Percentiles rank a stretch among this genome's conserved stretches.
phyloP scores from a whole-genome alignment of 371 early-diverging fungal genomes.

The Homolaphlyctis polyrhiza region DNA sequence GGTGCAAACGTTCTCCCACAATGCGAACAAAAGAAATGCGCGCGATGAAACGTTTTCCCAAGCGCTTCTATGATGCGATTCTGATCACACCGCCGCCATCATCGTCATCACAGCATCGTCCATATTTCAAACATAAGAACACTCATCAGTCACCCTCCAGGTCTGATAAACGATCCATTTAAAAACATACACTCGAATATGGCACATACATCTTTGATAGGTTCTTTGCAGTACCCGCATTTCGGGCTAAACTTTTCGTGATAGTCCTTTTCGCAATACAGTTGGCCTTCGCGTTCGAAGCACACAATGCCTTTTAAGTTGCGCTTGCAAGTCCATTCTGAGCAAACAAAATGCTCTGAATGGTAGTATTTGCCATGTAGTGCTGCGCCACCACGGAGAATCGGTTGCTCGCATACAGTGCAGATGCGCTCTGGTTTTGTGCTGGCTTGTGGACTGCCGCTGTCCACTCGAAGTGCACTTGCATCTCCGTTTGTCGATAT shows the following conservation, averaged over 20 bases:
- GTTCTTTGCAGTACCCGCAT: slow-evolving; percentile 53
- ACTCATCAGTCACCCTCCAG: too few species aligned
- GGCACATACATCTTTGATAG: slow-evolving; percentile 2
- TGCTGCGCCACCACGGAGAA: neutral
- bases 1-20: slow-evolving; percentile 58
- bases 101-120: neutral
- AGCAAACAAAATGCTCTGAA: slow-evolving; percentile 11
- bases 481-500: too few species aligned
- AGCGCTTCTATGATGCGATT: slow-evolving; percentile 60
- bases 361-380: slow-evolving; percentile 12
- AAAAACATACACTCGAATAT: neutral
- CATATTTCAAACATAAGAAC: too few species aligned
- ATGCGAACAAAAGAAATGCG: slow-evolving; percentile 65
- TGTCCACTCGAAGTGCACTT: too few species aligned
- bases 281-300: slow-evolving; percentile 56
- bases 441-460: too few species aligned
- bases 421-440: neutral
- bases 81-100: neutral
- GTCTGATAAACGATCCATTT: too few species aligned
- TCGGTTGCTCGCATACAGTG: slow-evolving; percentile 2
- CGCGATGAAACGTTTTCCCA: slow-evolving; percentile 63
- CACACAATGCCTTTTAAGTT: slow-evolving; percentile 22
- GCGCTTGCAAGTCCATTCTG: slow-evolving; percentile 6
- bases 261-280: slow-evolving; percentile 60
- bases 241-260: slow-evolving; percentile 62